Evolutionary conservation across 192 early-diverging fungal species (phyloP).

Genomic region (Pilaira anomala): DNA sequence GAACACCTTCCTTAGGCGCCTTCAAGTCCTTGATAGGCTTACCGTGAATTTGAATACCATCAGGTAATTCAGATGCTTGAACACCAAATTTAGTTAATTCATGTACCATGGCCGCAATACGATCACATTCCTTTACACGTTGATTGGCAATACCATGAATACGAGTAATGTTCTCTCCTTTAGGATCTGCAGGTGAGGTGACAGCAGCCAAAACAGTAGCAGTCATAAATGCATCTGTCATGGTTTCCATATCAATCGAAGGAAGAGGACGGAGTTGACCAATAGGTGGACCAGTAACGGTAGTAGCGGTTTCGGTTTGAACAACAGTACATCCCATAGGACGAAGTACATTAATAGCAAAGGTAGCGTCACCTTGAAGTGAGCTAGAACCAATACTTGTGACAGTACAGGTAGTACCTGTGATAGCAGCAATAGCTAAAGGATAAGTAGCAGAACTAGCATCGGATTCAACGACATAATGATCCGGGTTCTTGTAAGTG

Average conservation of each 20-base stretch:
- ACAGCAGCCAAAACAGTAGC: slow-evolving; percentile 90
- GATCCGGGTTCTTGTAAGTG: slow-evolving; percentile 75
- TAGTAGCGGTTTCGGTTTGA: slow-evolving; percentile 87
- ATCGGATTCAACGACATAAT: slow-evolving; percentile 93
- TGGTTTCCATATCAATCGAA: slow-evolving; percentile 93
- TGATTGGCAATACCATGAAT: slow-evolving; percentile 98
- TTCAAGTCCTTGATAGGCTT: slow-evolving; percentile 48
- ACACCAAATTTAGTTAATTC: slow-evolving; percentile 93
- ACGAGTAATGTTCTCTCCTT: slow-evolving; percentile 61
- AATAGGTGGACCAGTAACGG: slow-evolving; percentile 79
- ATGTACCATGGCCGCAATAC: slow-evolving; percentile 94
- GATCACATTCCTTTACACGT: slow-evolving; percentile 97
- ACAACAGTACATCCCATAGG: slow-evolving; percentile 91
- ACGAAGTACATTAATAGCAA: slow-evolving; percentile 84
- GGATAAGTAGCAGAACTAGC: slow-evolving; percentile 97
- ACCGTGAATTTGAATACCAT: slow-evolving; percentile 89
- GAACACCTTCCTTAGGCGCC: slow-evolving; percentile 62
- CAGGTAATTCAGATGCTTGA: slow-evolving; percentile 70
- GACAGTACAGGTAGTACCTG: slow-evolving; percentile 82
- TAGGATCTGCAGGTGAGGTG: slow-evolving; percentile 46
- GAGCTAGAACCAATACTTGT: slow-evolving; percentile 91
- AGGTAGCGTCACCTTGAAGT: slow-evolving; percentile 89
- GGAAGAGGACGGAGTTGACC: slow-evolving; percentile 69
- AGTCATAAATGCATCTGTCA: slow-evolving; percentile 99
- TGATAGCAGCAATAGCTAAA: slow-evolving; percentile 94